Conservation (phyloP, 306 rosid genomes). For the Cucurbita moschata region DNA sequence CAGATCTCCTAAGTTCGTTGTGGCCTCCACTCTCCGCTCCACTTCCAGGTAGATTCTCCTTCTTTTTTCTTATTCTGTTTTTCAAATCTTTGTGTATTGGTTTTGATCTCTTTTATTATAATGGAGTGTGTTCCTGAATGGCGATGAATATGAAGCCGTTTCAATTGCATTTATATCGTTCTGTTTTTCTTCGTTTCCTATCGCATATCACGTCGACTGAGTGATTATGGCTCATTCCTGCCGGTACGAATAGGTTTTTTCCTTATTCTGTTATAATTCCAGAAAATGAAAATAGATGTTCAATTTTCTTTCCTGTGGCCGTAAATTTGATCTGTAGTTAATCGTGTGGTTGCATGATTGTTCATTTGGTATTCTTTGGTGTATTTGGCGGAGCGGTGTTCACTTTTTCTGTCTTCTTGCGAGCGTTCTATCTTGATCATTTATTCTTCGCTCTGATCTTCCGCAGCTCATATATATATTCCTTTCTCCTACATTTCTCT, state of each 20-base stretch:
- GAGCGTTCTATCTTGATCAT: not conserved
- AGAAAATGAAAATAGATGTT: not conserved
- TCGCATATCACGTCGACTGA: not conserved
- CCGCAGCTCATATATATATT: not conserved
- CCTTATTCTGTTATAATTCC: not conserved
- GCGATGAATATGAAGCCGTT: not conserved
- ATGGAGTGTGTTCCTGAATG: not conserved
- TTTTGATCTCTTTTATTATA: not conserved
- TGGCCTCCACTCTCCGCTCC: slow-evolving; percentile 79
- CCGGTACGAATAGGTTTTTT: not conserved
- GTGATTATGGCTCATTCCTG: not conserved
- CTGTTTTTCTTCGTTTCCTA: not conserved
- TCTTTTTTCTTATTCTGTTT: not conserved
- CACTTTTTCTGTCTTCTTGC: not conserved
- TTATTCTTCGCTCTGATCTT: too few relatives aligned
- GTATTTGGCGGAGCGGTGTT: not conserved
- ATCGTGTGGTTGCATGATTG: slow-evolving; percentile 8
- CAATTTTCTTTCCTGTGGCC: not conserved
- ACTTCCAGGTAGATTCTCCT: slow-evolving; percentile 38
- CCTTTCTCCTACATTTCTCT: not conserved
- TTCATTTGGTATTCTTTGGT: slow-evolving; percentile 9
- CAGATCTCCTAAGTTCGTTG: slow-evolving; percentile 73
- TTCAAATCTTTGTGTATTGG: slow-evolving; percentile 4
- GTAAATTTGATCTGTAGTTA: not conserved
- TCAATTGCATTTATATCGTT: not conserved